Conservation (phyloP, 331 rosid genomes). For the Saraca asoca region DNA sequence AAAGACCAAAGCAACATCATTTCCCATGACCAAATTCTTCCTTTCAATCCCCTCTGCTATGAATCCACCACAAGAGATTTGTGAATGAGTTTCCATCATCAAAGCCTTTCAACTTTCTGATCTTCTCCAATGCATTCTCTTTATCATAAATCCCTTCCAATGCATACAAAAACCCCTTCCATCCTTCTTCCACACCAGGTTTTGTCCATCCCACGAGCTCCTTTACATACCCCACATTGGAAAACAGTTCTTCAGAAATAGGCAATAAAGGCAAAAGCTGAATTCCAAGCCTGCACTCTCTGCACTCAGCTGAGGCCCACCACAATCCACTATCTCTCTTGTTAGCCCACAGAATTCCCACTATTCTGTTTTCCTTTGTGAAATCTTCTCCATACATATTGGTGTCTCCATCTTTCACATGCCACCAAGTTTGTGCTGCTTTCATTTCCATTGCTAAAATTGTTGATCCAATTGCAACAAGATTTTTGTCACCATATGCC, state of each 20-base stretch:
- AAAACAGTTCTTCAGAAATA: constrained; percentile 46
- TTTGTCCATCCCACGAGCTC: constrained; percentile 49
- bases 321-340: constrained; percentile 49
- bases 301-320: too few species aligned
- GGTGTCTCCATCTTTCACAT: constrained; percentile 35
- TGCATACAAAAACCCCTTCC: constrained; percentile 54
- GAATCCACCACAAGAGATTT: constrained; percentile 48
- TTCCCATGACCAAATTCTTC: too few species aligned
- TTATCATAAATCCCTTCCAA: constrained; percentile 48
- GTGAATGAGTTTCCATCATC: constrained; percentile 50
- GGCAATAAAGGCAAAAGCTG: constrained; percentile 51
- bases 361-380: constrained; percentile 43
- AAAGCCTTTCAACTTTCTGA: constrained; percentile 38
- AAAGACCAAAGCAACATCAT: too few species aligned
- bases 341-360: constrained; percentile 52
- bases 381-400: constrained; percentile 43
- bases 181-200: constrained; percentile 52
- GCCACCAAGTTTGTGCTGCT: constrained; percentile 60
- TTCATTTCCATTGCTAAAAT: constrained; percentile 42
- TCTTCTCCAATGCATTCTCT: constrained; percentile 41
- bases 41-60: constrained; percentile 27
- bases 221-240: constrained; percentile 39
- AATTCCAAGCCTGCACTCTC: constrained; percentile 50
- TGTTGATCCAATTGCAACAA: constrained; percentile 43
- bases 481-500: constrained; percentile 52